Evolutionary conservation across 768 basidiomycete species (phyloP).

Genomic region (Cantharellus cinnabarinus): DNA sequence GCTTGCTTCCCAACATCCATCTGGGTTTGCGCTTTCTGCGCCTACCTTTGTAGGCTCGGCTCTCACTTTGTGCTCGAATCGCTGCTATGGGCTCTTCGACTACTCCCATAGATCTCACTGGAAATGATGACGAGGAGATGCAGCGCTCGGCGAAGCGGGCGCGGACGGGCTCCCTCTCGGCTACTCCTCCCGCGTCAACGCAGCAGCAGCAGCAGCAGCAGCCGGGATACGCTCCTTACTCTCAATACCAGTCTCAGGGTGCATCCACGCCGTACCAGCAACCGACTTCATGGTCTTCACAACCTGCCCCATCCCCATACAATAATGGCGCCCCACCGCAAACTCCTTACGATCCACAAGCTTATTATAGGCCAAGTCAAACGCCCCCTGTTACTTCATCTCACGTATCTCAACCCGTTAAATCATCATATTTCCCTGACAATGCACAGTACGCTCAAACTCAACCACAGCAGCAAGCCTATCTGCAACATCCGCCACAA

Average conservation of each 20-base stretch:
- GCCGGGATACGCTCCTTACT: constrained; percentile 7
- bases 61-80: too few relatives aligned
- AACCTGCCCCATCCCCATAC: background rate
- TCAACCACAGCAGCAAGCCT: background rate
- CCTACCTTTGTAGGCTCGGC: too few relatives aligned
- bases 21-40: too few relatives aligned
- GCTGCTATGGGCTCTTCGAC: constrained; percentile 16
- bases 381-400: background rate
- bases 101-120: constrained; percentile 49
- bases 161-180: constrained; percentile 17
- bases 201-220: too few relatives aligned
- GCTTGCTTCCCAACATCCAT: too few relatives aligned
- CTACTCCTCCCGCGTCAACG: background rate
- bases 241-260: background rate
- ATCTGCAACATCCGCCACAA: constrained; percentile 11
- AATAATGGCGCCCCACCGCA: constrained; percentile 3
- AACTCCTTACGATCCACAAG: constrained; percentile 11
- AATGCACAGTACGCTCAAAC: background rate
- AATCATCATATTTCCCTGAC: background rate
- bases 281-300: background rate
- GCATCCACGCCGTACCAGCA: background rate
- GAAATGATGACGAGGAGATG: constrained; percentile 41
- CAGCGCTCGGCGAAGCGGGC: constrained; percentile 22
- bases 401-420: background rate
- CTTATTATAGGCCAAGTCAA: background rate